Evolutionary conservation across 805 yeast genomes (phyloP).

Genomic region (Starmerella vitae): DNA sequence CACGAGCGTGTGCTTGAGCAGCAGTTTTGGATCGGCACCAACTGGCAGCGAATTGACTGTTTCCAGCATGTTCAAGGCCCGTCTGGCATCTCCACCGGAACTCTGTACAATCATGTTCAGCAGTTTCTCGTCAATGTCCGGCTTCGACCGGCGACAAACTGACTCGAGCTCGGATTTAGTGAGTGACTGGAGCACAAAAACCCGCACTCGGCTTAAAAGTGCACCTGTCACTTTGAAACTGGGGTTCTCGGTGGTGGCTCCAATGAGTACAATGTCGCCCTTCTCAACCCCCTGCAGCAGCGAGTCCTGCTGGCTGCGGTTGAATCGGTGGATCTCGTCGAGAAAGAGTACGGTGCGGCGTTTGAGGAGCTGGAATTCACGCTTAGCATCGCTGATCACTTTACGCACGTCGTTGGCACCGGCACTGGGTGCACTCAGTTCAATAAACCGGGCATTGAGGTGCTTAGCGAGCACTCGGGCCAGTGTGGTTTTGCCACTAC

Average conservation of each 20-base stretch:
- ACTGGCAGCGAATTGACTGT: constrained; percentile 27
- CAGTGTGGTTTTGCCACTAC: constrained; percentile 79
- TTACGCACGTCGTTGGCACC: constrained; percentile 53
- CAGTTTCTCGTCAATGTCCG: constrained; percentile 43
- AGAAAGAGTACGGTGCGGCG: constrained; percentile 61
- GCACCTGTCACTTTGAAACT: constrained; percentile 72
- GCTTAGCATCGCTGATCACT: constrained; percentile 40
- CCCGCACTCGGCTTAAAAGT: constrained; percentile 67
- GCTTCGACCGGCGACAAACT: constrained; percentile 42
- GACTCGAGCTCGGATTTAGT: constrained; percentile 40
- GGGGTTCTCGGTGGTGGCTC: constrained; percentile 98
- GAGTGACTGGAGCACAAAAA: constrained; percentile 53
- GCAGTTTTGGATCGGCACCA: constrained; percentile 25
- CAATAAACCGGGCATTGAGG: constrained; percentile 50
- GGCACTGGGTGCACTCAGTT: constrained; percentile 71
- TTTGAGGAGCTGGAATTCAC: constrained; percentile 35
- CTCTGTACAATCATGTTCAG: constrained; percentile 56
- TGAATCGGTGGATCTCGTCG: constrained; percentile 87
- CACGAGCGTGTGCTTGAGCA: constrained; percentile 39
- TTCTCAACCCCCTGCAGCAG: constrained; percentile 72
- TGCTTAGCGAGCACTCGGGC: constrained; percentile 52
- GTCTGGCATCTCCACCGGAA: constrained; percentile 78
- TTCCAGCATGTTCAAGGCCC: constrained; percentile 69
- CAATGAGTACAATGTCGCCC: constrained; percentile 70
- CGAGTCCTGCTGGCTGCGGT: constrained; percentile 75